phyloP scores from a whole-genome alignment of 345 rosid species.

The Abelmoschus esculentus region DNA sequence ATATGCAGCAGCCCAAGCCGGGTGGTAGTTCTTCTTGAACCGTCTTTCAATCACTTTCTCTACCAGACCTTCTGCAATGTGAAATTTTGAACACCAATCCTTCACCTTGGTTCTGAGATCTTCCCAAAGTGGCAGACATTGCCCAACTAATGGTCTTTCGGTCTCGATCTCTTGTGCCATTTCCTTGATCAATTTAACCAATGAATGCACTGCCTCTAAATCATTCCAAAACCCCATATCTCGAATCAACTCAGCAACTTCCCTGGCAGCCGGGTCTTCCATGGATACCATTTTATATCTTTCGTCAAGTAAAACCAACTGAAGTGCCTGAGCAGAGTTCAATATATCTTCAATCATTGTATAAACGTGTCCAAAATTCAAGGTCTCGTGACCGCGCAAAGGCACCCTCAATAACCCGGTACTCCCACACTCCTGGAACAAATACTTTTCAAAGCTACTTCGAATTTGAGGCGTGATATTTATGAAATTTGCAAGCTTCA shows the following conservation, averaged over 20 bases:
- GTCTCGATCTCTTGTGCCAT: conserved; percentile 69
- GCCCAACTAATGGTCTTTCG: conserved; percentile 86
- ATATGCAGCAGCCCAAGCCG: conserved; percentile 95
- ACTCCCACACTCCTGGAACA: conserved; percentile 66
- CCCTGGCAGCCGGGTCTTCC: conserved; percentile 69
- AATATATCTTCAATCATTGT: conserved; percentile 70
- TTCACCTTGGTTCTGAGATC: conserved; percentile 71
- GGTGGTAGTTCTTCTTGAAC: conserved; percentile 88
- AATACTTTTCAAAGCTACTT: conserved; percentile 59
- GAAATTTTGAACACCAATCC: conserved; percentile 78
- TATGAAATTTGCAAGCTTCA: conserved; percentile 61
- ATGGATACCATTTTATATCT: conserved; percentile 57
- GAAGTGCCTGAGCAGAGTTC: conserved; percentile 62
- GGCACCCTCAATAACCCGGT: conserved; percentile 57
- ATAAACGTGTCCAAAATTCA: conserved; percentile 42
- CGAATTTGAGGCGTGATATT: conserved; percentile 57
- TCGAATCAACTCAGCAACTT: conserved; percentile 63
- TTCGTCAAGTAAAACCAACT: conserved; percentile 63
- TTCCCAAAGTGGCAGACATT: conserved; percentile 90
- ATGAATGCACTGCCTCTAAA: conserved; percentile 64
- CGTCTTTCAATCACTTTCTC: conserved; percentile 76
- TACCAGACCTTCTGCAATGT: conserved; percentile 56
- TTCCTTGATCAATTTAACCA: conserved; percentile 75
- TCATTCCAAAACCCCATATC: conserved; percentile 90
- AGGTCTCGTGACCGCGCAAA: conserved; percentile 34